phyloP scores from a whole-genome alignment of 352 stramenopile species.

The Globisporangium megalacanthum region DNA sequence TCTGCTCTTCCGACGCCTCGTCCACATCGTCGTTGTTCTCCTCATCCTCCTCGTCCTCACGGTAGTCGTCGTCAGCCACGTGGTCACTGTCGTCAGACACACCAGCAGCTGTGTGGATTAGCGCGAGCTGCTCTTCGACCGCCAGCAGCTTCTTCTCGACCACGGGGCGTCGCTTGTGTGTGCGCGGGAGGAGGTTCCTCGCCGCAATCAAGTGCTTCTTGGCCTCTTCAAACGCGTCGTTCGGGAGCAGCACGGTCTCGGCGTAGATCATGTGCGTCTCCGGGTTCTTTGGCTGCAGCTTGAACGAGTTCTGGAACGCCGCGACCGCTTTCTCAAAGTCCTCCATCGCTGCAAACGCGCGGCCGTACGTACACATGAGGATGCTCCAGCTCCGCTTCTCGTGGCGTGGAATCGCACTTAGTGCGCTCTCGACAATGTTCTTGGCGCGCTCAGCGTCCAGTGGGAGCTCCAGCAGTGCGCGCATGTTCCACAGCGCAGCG shows the following conservation, averaged over 20 bases:
- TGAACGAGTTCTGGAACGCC: constrained; percentile 80
- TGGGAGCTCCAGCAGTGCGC: constrained; percentile 65
- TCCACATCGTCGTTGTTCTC: constrained; percentile 5
- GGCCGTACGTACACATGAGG: constrained; percentile 81
- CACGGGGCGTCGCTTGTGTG: constrained; percentile 37
- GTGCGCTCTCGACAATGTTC: constrained; percentile 70
- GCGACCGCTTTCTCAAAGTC: constrained; percentile 73
- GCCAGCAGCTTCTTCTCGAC: constrained; percentile 59
- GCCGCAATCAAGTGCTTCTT: constrained; percentile 64
- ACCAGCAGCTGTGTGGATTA: not conserved
- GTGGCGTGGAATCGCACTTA: constrained; percentile 58
- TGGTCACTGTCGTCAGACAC: not conserved
- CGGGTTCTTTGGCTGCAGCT: constrained; percentile 70
- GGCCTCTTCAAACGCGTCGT: constrained; percentile 68
- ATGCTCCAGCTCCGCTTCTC: constrained; percentile 85
- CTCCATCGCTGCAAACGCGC: constrained; percentile 55
- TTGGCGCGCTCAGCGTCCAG: constrained; percentile 57
- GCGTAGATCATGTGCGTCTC: constrained; percentile 85
- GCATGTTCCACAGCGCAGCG: constrained; percentile 77
- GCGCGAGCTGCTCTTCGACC: constrained; percentile 25
- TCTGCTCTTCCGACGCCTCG: not conserved
- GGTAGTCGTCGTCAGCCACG: no score
- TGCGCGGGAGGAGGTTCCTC: constrained; percentile 48
- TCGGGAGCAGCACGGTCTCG: constrained; percentile 65
- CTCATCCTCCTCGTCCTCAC: constrained; percentile 1